Evolutionary conservation across 805 yeast genomes (phyloP).

Genomic region (Allodekkera sacchari): DNA sequence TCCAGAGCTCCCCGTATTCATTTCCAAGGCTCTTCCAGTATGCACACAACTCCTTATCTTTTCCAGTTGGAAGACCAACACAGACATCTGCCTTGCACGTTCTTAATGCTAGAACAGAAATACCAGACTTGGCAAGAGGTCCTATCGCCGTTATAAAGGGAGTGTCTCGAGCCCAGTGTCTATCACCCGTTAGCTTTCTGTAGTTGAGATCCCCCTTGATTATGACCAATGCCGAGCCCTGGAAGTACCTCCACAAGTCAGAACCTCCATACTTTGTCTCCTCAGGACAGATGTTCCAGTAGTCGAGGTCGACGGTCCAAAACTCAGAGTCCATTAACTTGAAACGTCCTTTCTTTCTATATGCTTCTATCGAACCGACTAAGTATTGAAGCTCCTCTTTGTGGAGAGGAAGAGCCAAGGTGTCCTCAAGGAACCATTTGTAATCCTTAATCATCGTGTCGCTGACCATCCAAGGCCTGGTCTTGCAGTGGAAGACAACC

Average conservation of each 20-base stretch:
- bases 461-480: constrained; percentile 95
- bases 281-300: constrained; percentile 53
- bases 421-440: constrained; percentile 44
- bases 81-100: constrained; percentile 96
- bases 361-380: constrained; percentile 35
- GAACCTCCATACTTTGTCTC: constrained; percentile 52
- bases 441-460: constrained; percentile 88
- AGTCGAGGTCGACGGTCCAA: constrained; percentile 81
- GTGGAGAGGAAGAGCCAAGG: constrained; percentile 43
- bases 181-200: constrained; percentile 87
- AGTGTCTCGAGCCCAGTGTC: constrained; percentile 79
- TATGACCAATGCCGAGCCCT: constrained; percentile 60
- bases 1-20: constrained; percentile 71
- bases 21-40: constrained; percentile 51
- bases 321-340: constrained; percentile 54
- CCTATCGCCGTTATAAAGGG: constrained; percentile 67
- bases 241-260: constrained; percentile 51
- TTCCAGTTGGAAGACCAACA: constrained; percentile 72
- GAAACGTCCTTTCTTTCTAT: constrained; percentile 39
- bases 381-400: constrained; percentile 40
- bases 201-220: constrained; percentile 96
- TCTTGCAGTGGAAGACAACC: constrained; percentile 79
- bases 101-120: constrained; percentile 69
- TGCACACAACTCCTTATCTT: constrained; percentile 56
- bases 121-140: constrained; percentile 50